These are phyloP conservation scores for Citeromyces hawaiiensis DNA, from an alignment of 1,139 yeast genomes.

Conservation along the genomic window DNA sequence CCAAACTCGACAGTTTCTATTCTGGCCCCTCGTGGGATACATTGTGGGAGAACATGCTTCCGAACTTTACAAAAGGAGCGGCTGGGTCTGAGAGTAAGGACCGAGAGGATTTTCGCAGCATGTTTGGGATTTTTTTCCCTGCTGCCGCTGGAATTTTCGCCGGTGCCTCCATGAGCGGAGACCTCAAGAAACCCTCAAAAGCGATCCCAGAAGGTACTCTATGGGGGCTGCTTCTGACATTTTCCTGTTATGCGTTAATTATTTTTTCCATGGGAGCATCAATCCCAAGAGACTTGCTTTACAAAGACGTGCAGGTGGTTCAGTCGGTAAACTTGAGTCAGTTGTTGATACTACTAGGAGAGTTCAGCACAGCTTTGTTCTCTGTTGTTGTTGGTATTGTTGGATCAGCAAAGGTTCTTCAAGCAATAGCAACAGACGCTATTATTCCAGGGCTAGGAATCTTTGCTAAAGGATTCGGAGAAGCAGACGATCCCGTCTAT, in stretches of 20 bases:
- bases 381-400: constrained; percentile 91
- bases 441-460: constrained; percentile 63
- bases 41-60: constrained; percentile 50
- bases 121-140: constrained; percentile 93
- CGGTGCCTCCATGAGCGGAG: constrained; percentile 99
- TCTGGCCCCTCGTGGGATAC: constrained; percentile 67
- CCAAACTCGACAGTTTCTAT: constrained; percentile 36
- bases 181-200: constrained; percentile 67
- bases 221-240: constrained; percentile 66
- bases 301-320: constrained; percentile 69
- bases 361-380: constrained; percentile 77
- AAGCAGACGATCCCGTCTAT: constrained; percentile 37
- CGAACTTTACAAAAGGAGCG: constrained; percentile 77
- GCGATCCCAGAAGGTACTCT: constrained; percentile 88
- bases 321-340: constrained; percentile 69
- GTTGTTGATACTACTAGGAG: constrained; percentile 71
- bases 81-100: constrained; percentile 69
- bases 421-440: constrained; percentile 81
- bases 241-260: constrained; percentile 58
- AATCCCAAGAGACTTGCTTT: constrained; percentile 64
- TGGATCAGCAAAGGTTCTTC: constrained; percentile 83
- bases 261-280: constrained; percentile 69
- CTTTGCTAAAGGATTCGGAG: constrained; percentile 37
- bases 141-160: constrained; percentile 98
- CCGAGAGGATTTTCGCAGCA: constrained; percentile 64